Conservation (phyloP, 1,139 yeast species). For the Nakaseomyces nivariensis region DNA sequence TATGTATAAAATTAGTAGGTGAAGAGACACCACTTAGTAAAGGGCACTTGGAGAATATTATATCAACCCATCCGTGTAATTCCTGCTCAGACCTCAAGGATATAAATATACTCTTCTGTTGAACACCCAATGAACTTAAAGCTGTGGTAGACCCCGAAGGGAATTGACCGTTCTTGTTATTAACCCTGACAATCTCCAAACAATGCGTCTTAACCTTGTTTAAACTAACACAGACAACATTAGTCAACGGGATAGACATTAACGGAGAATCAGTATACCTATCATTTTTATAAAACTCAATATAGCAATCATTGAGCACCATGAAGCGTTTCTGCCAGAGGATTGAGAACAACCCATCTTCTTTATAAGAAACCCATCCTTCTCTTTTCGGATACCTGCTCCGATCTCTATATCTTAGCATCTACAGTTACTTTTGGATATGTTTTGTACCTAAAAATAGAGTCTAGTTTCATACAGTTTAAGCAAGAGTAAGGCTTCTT, state of each 20-base stretch:
- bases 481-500: too few relatives aligned
- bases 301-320: conserved; percentile 62
- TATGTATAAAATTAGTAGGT: conserved; percentile 72
- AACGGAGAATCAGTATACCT: conserved; percentile 35
- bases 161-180: conserved; percentile 17
- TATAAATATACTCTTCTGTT: conserved; percentile 52
- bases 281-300: conserved; percentile 70
- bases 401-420: neutral
- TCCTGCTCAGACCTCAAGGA: conserved; percentile 74
- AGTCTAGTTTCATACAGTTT: too few relatives aligned
- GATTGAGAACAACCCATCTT: conserved; percentile 78
- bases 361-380: conserved; percentile 91
- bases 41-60: conserved; percentile 80
- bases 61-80: conserved; percentile 84
- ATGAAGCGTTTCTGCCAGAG: conserved; percentile 87
- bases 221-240: conserved; percentile 48
- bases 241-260: conserved; percentile 44
- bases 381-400: neutral
- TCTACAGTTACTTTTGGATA: neutral
- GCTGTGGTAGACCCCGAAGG: neutral
- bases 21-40: conserved; percentile 67
- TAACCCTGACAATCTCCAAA: conserved; percentile 61
- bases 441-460: too few relatives aligned
- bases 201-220: conserved; percentile 61
- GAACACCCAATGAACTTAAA: conserved; percentile 6